Evolutionary conservation across 2,329 filamentous ascomycete species (phyloP), one percentile per base, ranked within the genome.

Genomic region (Aspergillus awamori): DNA sequence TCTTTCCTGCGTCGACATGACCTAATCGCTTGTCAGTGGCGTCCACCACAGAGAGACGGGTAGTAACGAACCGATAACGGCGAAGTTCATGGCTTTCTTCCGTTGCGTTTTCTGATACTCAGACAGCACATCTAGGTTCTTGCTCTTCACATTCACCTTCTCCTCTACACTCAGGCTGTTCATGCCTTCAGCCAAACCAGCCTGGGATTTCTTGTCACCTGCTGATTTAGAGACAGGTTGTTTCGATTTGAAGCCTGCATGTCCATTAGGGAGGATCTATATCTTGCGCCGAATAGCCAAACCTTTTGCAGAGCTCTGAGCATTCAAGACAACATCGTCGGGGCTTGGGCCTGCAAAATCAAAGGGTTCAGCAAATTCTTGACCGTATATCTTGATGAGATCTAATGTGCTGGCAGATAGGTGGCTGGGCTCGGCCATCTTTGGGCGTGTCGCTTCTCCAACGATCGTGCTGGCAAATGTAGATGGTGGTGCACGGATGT

Each of bases 1-100:
- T 97, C 78, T 99, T 99, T 56, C 95, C 95, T 56, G 96, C 94
- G 76, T 99, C 95, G 58, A 99, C 95, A 74, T 99, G 95, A 13
- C 95, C 93, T 92, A 28, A 26, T 48, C 11, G 3, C 36, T 73
- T 59, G 3, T 63, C 66, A 60, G 74, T 65, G 13, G n/a, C 26
- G 36, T 33, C 11, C 47, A 71, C 53, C 53, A 71, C 72, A 26
- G 8, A 28, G 43, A 33, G 10, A 5, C 4, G 22, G n/a, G 3
- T n/a, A 2, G 53, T 52, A 5, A 69, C 87, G 69, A 81, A 93
- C 91, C 93, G 68, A 97, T 93, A 36, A 97, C 93, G 7, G 97
- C 93, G 77, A 97, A 96, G 73, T 92, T 97, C 45, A 91, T 89
- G 57, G 87, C 89, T 67, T 89, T 90, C 78, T 97, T 98, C 67